Base-by-base conservation (phyloP, 2,329 filamentous ascomycete genomes). In the Fusarium abutilonis region DNA sequence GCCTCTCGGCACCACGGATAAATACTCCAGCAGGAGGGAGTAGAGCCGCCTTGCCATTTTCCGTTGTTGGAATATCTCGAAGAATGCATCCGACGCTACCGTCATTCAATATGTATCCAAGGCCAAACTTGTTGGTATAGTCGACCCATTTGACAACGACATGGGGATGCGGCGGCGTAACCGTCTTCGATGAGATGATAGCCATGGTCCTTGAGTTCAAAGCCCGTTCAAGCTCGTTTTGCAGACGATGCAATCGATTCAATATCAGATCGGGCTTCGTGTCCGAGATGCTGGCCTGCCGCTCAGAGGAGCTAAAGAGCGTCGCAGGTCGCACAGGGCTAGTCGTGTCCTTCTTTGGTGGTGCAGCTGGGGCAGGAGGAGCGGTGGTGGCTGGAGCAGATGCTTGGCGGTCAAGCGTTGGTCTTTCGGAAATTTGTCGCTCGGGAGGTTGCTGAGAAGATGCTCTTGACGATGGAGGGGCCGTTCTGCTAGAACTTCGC, bases 111-210 rank as follows among this genome's bases (percentile, higher is more conserved):
- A 94, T 92, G 70, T 94, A 95, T 32, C 91, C 91, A 14, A 95
- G 82, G 11, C 91, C 91, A 73, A 93, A 92, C 73, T 93, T 93
- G 75, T 93, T 92, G 56, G 90, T 92, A 74, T 95, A 95, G 73
- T 95, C 91, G 7, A 95, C 91, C 91, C 91, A 95, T 72, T 93
- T 92, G 10, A 89, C 85, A 11, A 89, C 86, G 40, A 89, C 84
- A 71, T 87, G 77, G 71, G 89, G 83, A 72, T 89, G 75, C 60
- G 87, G 71, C 72, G 83, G 78, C 52, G 82, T 74, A 60, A 81
- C 76, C 55, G 82, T 78, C 75, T 85, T 83, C 9, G 83, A 78
- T 0, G 81, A 82, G 44, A 87, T 78, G 50, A 87, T 79, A 17
- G 86, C 86, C 81, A 86, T 87, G 1, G 85, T 81, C 69, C 87